Evolutionary conservation across 805 yeast genomes (phyloP).

Genomic region (Candida incommunis): DNA sequence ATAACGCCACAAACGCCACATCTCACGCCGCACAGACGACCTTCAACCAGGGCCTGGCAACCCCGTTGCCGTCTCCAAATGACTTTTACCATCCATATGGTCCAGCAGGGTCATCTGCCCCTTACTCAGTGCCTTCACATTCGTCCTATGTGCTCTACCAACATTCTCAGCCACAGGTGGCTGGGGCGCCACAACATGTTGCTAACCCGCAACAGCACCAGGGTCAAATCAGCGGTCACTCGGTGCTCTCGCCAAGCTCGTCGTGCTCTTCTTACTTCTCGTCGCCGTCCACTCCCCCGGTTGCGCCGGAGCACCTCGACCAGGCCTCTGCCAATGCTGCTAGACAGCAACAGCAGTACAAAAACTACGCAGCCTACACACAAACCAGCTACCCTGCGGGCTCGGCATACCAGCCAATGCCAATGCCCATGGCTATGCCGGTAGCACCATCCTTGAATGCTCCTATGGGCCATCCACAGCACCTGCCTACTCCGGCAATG

Average conservation of each 20-base stretch:
- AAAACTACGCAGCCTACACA: neutral
- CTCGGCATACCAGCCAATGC: neutral
- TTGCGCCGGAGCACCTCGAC: neutral
- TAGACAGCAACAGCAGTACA: neutral
- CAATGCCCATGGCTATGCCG: neutral
- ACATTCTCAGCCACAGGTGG: neutral
- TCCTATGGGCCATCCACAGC: neutral
- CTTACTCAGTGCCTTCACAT: neutral
- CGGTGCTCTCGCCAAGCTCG: neutral
- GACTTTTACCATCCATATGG: neutral
- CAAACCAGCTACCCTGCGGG: neutral
- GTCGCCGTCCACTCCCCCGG: neutral
- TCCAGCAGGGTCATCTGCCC: neutral
- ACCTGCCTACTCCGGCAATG: neutral
- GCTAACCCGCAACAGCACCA: neutral
- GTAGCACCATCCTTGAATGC: too few relatives aligned
- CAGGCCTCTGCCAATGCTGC: neutral
- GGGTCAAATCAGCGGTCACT: neutral
- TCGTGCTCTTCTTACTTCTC: conserved; percentile 1
- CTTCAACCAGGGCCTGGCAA: too few relatives aligned
- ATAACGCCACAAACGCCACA: too few relatives aligned
- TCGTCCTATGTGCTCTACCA: neutral
- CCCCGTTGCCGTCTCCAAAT: neutral
- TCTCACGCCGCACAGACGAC: too few relatives aligned
- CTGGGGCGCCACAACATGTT: neutral